Evolutionary conservation across 2,329 filamentous ascomycete genomes (phyloP).

Genomic region (Alternaria sp.): DNA sequence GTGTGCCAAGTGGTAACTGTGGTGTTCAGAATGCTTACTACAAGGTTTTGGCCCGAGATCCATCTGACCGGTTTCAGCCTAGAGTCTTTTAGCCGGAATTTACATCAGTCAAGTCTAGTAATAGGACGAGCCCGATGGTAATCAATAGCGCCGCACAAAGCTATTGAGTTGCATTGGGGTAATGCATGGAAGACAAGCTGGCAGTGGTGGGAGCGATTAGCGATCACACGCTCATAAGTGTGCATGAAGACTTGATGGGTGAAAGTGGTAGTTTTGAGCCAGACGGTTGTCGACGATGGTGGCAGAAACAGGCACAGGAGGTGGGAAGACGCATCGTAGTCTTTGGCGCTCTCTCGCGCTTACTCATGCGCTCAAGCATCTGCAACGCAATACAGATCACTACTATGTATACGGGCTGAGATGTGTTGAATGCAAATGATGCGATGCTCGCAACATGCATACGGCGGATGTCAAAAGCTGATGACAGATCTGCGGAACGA

Average conservation of each 20-base stretch:
- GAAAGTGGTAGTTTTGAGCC: neutral
- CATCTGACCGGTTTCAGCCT: neutral
- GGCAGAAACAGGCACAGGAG: neutral
- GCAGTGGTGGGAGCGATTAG: neutral
- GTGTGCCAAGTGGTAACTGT: neutral
- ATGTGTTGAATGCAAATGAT: neutral
- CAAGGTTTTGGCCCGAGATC: conserved; percentile 4
- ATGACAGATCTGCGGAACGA: conserved; percentile 18
- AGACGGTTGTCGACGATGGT: neutral
- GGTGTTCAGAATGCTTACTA: neutral
- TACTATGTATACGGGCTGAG: neutral
- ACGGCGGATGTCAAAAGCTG: conserved; percentile 5
- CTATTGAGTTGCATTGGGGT: neutral
- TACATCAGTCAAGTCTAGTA: neutral
- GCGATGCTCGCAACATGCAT: neutral
- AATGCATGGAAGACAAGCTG: neutral
- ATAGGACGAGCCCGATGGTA: conserved; percentile 2
- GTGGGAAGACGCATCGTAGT: neutral
- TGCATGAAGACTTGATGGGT: neutral
- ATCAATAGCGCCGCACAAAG: neutral
- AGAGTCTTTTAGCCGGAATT: neutral
- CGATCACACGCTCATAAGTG: neutral
- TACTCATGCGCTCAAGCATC: neutral
- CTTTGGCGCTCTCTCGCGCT: neutral
- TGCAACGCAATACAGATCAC: neutral